Percentiles rank a stretch among this genome's conserved stretches.
These are phyloP conservation scores for Ogataea ganodermae DNA, from an alignment of 805 yeast genomes.

Conservation along the genomic window DNA sequence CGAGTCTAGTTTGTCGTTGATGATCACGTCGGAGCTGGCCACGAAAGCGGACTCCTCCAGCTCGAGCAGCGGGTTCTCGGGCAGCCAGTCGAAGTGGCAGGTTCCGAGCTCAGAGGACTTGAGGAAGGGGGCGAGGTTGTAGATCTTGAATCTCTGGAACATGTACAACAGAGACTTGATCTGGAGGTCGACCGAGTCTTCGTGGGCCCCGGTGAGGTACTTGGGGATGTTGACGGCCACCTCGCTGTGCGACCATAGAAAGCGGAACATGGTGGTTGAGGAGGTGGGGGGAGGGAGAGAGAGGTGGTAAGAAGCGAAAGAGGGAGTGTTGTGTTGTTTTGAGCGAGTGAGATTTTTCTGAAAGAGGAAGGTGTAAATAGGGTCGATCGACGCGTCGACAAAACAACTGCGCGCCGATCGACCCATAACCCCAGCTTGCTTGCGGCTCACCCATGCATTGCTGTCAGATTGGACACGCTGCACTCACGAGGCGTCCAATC, in stretches of 20 bases:
- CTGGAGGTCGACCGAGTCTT: slow-evolving; percentile 64
- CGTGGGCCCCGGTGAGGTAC: slow-evolving; percentile 46
- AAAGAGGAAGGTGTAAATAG: neutral
- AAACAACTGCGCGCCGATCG: too few relatives aligned
- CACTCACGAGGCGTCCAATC: too few relatives aligned
- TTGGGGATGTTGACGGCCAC: slow-evolving; percentile 50
- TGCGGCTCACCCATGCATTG: too few relatives aligned
- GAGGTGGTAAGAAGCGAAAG: neutral
- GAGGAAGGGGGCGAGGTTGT: slow-evolving; percentile 45
- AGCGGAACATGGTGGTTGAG: slow-evolving; percentile 26
- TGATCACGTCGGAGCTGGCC: slow-evolving; percentile 18
- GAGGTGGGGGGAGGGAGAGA: neutral
- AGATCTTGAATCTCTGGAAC: slow-evolving; percentile 52
- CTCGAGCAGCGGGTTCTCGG: slow-evolving; percentile 7
- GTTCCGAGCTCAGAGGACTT: slow-evolving; percentile 32
- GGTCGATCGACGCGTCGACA: neutral
- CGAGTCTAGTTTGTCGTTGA: slow-evolving; percentile 49
- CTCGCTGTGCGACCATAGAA: slow-evolving; percentile 38
- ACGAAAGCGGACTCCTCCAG: slow-evolving; percentile 8
- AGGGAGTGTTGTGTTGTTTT: too few relatives aligned
- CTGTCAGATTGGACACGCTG: too few relatives aligned
- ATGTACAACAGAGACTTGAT: slow-evolving; percentile 59
- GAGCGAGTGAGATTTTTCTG: neutral
- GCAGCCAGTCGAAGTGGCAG: slow-evolving; percentile 26
- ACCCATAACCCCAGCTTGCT: too few relatives aligned